phyloP scores from a whole-genome alignment of 306 rosid genomes.

The Herpetospermum pedunculosum region DNA sequence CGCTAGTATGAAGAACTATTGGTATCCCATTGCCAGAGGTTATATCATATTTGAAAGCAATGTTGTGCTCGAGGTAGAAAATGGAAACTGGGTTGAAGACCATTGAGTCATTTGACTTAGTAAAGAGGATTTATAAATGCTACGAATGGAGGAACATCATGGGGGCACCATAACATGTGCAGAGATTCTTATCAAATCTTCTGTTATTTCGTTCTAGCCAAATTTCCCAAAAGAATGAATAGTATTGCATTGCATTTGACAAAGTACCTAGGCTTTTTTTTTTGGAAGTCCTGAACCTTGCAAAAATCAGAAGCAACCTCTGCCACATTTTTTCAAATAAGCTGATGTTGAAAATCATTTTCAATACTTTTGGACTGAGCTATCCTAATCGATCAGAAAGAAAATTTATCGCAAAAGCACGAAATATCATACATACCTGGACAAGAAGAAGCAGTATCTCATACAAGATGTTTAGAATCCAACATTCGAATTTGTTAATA shows the following conservation, averaged over 20 bases:
- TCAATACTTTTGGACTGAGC: not conserved
- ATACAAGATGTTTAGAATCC: conserved; percentile 84
- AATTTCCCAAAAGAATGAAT: not conserved
- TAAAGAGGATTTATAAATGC: no score
- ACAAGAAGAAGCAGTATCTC: conserved; percentile 91
- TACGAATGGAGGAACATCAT: no score
- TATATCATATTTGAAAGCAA: no score
- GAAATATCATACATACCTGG: conserved; percentile 48
- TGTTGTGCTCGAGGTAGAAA: no score
- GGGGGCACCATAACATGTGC: no score
- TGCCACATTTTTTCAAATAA: not conserved
- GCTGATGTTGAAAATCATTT: not conserved
- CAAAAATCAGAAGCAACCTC: not conserved
- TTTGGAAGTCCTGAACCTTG: not conserved
- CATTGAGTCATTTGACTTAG: no score
- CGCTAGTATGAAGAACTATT: not conserved
- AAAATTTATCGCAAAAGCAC: not conserved
- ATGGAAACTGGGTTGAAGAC: no score
- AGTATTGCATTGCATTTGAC: not conserved
- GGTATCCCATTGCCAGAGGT: not conserved
- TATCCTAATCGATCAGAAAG: not conserved
- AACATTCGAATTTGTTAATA: conserved; percentile 59
- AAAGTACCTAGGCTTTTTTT: not conserved
- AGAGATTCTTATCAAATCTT: no score
- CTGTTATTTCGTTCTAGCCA: not conserved